Percentiles rank a stretch among this genome's conserved stretches.
phyloP scores from a whole-genome alignment of 2,329 filamentous ascomycete genomes.

The Colletotrichum tanaceti region DNA sequence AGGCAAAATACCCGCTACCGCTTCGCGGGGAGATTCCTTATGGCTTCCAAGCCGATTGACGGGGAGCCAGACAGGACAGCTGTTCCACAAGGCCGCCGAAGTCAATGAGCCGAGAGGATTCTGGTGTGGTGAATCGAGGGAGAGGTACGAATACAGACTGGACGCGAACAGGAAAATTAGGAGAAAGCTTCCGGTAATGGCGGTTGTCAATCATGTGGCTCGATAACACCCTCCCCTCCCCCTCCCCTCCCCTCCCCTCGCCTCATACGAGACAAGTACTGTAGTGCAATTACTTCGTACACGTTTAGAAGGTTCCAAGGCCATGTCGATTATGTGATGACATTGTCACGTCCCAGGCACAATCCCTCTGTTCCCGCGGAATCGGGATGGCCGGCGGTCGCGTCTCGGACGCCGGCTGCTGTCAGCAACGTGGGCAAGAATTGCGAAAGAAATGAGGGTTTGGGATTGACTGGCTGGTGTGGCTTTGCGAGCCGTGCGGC shows the following conservation, averaged over 20 bases:
- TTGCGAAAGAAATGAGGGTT: conserved; percentile 37
- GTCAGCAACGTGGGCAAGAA: conserved; percentile 31
- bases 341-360: neutral
- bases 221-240: neutral
- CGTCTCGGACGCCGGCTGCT: conserved; percentile 9
- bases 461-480: conserved; percentile 34
- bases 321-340: neutral
- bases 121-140: conserved; percentile 10
- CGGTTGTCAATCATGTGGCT: conserved; percentile 9
- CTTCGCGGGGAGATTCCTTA: conserved; percentile 29
- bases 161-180: conserved; percentile 8
- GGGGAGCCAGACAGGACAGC: conserved; percentile 2
- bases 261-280: no score
- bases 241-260: neutral
- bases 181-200: conserved; percentile 2
- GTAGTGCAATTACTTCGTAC: no score
- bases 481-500: conserved; percentile 34
- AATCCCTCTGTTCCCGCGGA: conserved; percentile 14
- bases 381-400: conserved; percentile 22
- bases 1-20: no score
- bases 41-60: conserved; percentile 21
- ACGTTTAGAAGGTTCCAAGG: neutral
- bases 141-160: neutral
- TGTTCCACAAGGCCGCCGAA: neutral
- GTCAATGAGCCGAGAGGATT: conserved; percentile 3